Conservation (phyloP, 371 early-diverging fungal species). For the Fennellomyces sp. region DNA sequence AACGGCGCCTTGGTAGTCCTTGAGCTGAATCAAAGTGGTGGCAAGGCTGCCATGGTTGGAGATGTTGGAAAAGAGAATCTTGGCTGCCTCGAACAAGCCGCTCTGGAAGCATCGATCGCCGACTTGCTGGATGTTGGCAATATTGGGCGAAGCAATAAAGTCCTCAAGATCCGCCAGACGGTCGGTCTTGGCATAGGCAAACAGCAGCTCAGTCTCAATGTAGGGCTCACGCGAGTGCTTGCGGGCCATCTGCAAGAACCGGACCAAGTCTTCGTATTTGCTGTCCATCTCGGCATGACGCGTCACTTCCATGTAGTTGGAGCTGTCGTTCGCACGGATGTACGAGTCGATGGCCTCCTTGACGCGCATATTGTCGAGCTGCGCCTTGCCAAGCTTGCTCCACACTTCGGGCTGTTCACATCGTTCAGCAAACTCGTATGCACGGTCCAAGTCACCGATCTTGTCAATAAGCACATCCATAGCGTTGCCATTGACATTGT, state of each 20-base stretch:
- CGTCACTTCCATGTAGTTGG: constrained; percentile 91
- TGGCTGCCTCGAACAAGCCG: constrained; percentile 93
- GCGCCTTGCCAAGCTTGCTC: constrained; percentile 94
- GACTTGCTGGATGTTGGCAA: constrained; percentile 88
- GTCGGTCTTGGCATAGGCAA: constrained; percentile 93
- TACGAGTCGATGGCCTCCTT: constrained; percentile 97
- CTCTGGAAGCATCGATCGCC: constrained; percentile 96
- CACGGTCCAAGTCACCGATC: constrained; percentile 91
- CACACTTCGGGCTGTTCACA: constrained; percentile 91
- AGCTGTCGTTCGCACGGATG: constrained; percentile 90
- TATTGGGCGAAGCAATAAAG: constrained; percentile 88
- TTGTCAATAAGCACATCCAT: constrained; percentile 91
- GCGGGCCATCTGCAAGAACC: constrained; percentile 93
- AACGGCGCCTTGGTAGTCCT: constrained; percentile 95
- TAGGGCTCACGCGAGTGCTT: constrained; percentile 90
- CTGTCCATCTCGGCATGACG: constrained; percentile 75
- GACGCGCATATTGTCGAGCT: constrained; percentile 84
- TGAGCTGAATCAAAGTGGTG: constrained; percentile 91
- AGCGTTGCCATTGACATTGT: constrained; percentile 88
- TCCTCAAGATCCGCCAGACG: constrained; percentile 92
- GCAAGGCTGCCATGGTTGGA: constrained; percentile 97
- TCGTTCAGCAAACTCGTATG: constrained; percentile 92
- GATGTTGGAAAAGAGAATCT: constrained; percentile 88
- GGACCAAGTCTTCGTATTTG: constrained; percentile 92
- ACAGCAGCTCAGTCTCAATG: constrained; percentile 93